These are phyloP conservation scores for Fusarium irregulare DNA, from an alignment of 2,329 filamentous ascomycete species.

Conservation along the genomic window DNA sequence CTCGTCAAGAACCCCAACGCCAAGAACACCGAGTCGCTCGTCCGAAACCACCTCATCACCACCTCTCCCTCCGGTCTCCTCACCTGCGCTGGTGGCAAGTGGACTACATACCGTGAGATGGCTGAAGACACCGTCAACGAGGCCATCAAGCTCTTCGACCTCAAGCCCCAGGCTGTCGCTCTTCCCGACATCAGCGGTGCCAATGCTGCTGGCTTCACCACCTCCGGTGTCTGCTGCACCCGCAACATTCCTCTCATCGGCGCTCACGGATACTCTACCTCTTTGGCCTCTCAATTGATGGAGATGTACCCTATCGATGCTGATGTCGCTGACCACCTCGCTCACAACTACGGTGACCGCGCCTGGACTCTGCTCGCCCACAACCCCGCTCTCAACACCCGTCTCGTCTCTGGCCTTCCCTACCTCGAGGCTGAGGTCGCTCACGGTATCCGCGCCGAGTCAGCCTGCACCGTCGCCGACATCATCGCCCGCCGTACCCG, in stretches of 20 bases:
- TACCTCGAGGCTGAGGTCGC: constrained; percentile 80
- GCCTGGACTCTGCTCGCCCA: constrained; percentile 77
- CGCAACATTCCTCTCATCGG: constrained; percentile 79
- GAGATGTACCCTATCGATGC: constrained; percentile 53
- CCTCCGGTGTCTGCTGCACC: constrained; percentile 80
- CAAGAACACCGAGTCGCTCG: constrained; percentile 83
- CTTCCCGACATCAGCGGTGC: constrained; percentile 76
- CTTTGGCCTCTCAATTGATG: constrained; percentile 50
- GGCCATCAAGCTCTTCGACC: constrained; percentile 73
- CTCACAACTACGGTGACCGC: constrained; percentile 62
- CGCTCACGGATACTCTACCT: constrained; percentile 73
- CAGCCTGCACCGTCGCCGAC: constrained; percentile 78
- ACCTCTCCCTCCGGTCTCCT: constrained; percentile 79
- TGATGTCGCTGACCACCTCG: constrained; percentile 57
- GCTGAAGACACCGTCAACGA: constrained; percentile 86
- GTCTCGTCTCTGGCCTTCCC: constrained; percentile 74
- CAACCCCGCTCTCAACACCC: constrained; percentile 63
- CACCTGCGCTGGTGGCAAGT: constrained; percentile 86
- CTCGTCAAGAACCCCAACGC: constrained; percentile 84
- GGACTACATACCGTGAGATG: constrained; percentile 92
- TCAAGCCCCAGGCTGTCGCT: constrained; percentile 63
- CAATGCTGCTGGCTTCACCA: constrained; percentile 57
- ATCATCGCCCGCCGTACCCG: constrained; percentile 77
- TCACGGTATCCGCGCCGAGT: constrained; percentile 77
- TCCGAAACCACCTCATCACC: constrained; percentile 83